Percentiles rank a stretch among this genome's conserved stretches.
Conservation (phyloP, 1,139 yeast genomes). For the Suhomyces ambrosiae region DNA sequence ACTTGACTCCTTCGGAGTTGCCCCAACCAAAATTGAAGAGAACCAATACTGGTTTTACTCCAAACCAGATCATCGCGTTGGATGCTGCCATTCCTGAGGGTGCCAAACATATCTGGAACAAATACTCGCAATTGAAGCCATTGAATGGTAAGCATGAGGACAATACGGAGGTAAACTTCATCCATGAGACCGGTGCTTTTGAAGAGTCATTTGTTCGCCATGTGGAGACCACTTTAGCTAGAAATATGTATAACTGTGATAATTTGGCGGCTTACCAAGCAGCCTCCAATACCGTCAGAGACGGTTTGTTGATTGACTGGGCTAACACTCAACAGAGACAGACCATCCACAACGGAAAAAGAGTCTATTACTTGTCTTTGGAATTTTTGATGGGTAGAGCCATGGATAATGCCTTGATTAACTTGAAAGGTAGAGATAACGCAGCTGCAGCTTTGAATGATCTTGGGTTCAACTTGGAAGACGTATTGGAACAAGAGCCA, state of each 20-base stretch:
- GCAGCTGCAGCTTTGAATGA: slow-evolving; percentile 62
- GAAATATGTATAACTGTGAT: slow-evolving; percentile 90
- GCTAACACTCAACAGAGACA: slow-evolving; percentile 90
- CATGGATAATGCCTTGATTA: slow-evolving; percentile 89
- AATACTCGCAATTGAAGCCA: slow-evolving; percentile 48
- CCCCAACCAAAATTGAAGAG: slow-evolving; percentile 57
- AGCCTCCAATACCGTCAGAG: slow-evolving; percentile 75
- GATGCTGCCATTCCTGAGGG: slow-evolving; percentile 81
- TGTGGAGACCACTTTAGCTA: slow-evolving; percentile 86
- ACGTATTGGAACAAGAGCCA: slow-evolving; percentile 80
- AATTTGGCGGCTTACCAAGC: slow-evolving; percentile 93
- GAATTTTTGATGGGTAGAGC: slow-evolving; percentile 97
- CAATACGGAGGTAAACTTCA: slow-evolving; percentile 25
- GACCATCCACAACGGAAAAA: slow-evolving; percentile 80
- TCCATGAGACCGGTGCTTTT: slow-evolving; percentile 50
- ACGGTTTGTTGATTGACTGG: slow-evolving; percentile 84
- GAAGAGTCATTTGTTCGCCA: slow-evolving; percentile 75
- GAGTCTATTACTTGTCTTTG: slow-evolving; percentile 83
- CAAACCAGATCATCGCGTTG: slow-evolving; percentile 81
- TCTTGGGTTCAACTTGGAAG: slow-evolving; percentile 87
- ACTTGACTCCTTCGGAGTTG: slow-evolving; percentile 43
- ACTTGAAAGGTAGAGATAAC: slow-evolving; percentile 57
- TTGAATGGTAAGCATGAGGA: slow-evolving; percentile 34
- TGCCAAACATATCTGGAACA: slow-evolving; percentile 77
- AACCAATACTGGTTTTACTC: slow-evolving; percentile 87